Conservation (phyloP, 2,329 filamentous ascomycete species). For the Epichloe bromicola region DNA sequence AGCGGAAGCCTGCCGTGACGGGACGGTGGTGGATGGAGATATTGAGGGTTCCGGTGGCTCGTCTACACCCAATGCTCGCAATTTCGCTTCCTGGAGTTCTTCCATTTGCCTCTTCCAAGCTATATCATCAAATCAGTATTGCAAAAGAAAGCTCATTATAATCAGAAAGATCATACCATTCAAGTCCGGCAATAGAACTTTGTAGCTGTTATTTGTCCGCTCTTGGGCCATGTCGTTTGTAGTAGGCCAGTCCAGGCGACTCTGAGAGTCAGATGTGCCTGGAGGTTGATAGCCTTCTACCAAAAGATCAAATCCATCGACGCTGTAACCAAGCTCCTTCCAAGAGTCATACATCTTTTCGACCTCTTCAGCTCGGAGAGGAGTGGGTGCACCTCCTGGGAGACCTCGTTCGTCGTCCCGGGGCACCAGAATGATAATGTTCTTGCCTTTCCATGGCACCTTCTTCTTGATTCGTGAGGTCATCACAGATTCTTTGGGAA, state of each 20-base stretch:
- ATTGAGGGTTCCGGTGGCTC: conserved; percentile 51
- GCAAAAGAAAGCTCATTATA: neutral
- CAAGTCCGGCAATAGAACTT: conserved; percentile 57
- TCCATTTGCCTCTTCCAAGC: conserved; percentile 66
- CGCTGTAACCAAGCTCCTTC: conserved; percentile 56
- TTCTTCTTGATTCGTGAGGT: conserved; percentile 56
- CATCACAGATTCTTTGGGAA: conserved; percentile 26
- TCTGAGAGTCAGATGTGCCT: conserved; percentile 41
- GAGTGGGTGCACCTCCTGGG: conserved; percentile 37
- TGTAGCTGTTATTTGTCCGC: conserved; percentile 37
- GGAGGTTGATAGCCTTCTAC: conserved; percentile 27
- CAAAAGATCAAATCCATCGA: conserved; percentile 53
- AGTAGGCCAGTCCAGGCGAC: conserved; percentile 54
- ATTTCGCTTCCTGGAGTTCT: conserved; percentile 77
- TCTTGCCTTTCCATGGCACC: conserved; percentile 63
- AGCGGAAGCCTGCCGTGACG: conserved; percentile 57
- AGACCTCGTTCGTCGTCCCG: conserved; percentile 53
- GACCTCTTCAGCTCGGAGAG: conserved; percentile 43
- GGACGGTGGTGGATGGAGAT: conserved; percentile 50
- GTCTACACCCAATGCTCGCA: conserved; percentile 75
- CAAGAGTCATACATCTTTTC: conserved; percentile 51
- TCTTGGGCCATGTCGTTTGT: conserved; percentile 45
- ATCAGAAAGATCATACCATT: conserved; percentile 31
- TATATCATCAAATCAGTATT: conserved; percentile 13
- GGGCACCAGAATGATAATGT: conserved; percentile 57